phyloP scores from a whole-genome alignment of 805 yeast species.

The Candida dendrica region DNA sequence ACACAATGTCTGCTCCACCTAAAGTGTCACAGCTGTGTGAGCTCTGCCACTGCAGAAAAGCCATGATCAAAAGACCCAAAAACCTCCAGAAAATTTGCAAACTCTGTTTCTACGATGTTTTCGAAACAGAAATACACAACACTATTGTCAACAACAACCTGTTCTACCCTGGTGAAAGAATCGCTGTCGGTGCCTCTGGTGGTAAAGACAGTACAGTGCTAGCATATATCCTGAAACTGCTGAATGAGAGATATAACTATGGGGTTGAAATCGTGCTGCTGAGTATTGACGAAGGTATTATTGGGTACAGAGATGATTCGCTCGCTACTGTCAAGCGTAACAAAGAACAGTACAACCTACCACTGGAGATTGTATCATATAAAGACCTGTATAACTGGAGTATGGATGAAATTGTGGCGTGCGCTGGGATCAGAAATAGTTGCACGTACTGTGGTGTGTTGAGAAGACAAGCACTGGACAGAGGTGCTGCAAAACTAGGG shows the following conservation, averaged over 20 bases:
- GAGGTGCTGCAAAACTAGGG: slow-evolving; percentile 86
- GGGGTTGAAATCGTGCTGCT: slow-evolving; percentile 79
- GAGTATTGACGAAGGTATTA: slow-evolving; percentile 93
- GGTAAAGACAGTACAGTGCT: slow-evolving; percentile 97
- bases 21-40: slow-evolving; percentile 58
- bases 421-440: slow-evolving; percentile 88
- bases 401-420: slow-evolving; percentile 94
- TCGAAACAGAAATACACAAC: slow-evolving; percentile 92
- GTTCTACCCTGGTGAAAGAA: slow-evolving; percentile 74
- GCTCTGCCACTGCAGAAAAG: slow-evolving; percentile 73
- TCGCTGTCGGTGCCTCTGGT: slow-evolving; percentile 98
- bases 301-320: slow-evolving; percentile 95
- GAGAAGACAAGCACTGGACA: slow-evolving; percentile 90
- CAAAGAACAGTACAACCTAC: slow-evolving; percentile 76
- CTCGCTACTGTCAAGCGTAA: slow-evolving; percentile 94
- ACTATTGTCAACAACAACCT: slow-evolving; percentile 68
- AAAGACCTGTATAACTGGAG: slow-evolving; percentile 93
- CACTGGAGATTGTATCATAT: slow-evolving; percentile 75
- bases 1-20: slow-evolving; percentile 4
- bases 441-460: slow-evolving; percentile 98
- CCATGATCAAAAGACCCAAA: slow-evolving; percentile 87
- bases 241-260: slow-evolving; percentile 83
- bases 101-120: slow-evolving; percentile 80
- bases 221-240: slow-evolving; percentile 77
- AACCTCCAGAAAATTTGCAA: slow-evolving; percentile 86